Evolutionary conservation across 306 rosid species (phyloP), one percentile per base, ranked within the genome.

Genomic region (Calophaca sinica): DNA sequence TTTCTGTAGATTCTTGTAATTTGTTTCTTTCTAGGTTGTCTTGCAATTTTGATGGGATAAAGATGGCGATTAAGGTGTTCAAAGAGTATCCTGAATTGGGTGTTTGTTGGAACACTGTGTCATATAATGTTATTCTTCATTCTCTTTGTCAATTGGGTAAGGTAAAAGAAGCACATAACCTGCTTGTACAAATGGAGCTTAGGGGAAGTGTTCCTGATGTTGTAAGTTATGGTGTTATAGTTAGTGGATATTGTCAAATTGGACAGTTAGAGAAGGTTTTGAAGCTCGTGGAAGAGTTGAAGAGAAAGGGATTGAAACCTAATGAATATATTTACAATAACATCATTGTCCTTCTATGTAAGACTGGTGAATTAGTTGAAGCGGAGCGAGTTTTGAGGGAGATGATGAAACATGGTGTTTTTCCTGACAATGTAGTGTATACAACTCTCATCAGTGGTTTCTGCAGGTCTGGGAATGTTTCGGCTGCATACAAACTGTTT

Each of bases 1-100:
- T 93, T 36, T 81, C 94, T 31, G 89, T 87, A 51, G 90, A 87
- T 85, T 88, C 97, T 76, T 91, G 93, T 87, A 93, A 93, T 83
- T 77, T 87, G 70, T 86, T 86, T 68, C 88, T 93, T 35, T 51
- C 88, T 65, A 84, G 84, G 76, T 64, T 87, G 32, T 82, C 87
- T 14, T 73, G 71, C 54, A 74, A 64, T 74, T 80, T 72, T 58
- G 86, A 85, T 55, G 86, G 87, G 64, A 55, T 70, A 51, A 74
- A 61, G 85, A 74, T 38, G 72, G 89, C 90, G 2, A 9, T 89
- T 29, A 69, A 77, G 88, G 80, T 84, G 75, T 91, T 91, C 76
- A 77, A 48, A 3, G 86, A 93, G 75, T 93, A 84, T 81, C 84
- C 86, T 32, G 83, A 80, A 79, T 79, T 28, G 46, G 97, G 94